These are phyloP conservation scores for Cichorium intybus DNA, from an alignment of 140 eudicot genomes.

Conservation along the genomic window DNA sequence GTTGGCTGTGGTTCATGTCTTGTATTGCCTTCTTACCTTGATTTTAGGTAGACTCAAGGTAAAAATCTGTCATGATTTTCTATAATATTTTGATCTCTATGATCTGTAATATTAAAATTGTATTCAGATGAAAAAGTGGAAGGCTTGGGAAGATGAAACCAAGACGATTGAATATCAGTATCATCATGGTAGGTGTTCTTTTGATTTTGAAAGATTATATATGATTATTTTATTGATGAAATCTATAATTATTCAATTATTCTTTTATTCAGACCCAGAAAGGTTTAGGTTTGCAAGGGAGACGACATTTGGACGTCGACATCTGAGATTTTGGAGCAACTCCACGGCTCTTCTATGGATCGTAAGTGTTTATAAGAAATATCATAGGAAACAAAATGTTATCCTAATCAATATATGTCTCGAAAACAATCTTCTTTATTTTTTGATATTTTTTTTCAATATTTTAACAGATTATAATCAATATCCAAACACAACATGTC, in stretches of 20 bases:
- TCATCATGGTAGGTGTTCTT: slow-evolving; percentile 36
- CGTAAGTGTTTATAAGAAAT: slow-evolving; percentile 32
- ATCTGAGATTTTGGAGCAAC: slow-evolving; percentile 62
- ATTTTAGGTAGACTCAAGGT: slow-evolving; percentile 68
- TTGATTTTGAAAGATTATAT: background rate
- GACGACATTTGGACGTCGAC: slow-evolving; percentile 67
- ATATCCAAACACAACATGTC: background rate
- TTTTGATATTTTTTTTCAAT: too few species aligned
- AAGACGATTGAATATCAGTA: slow-evolving; percentile 59
- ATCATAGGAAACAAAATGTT: background rate
- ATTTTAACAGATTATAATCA: background rate
- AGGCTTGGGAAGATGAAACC: slow-evolving; percentile 69
- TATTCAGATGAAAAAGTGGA: slow-evolving; percentile 69
- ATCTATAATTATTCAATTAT: background rate
- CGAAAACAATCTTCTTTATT: background rate
- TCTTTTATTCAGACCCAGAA: slow-evolving; percentile 45
- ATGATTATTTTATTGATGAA: background rate
- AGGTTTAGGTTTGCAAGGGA: slow-evolving; percentile 68
- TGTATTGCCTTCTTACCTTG: slow-evolving; percentile 52
- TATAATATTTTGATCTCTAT: background rate
- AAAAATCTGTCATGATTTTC: background rate
- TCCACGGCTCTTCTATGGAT: slow-evolving; percentile 54
- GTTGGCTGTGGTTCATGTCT: slow-evolving; percentile 56
- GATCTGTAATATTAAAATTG: background rate
- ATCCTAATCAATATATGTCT: background rate